Percentiles rank a stretch among this genome's conserved stretches.
Evolutionary conservation across 371 early-diverging fungal species (phyloP).

Genomic region (Apophysomyces ossiformis): DNA sequence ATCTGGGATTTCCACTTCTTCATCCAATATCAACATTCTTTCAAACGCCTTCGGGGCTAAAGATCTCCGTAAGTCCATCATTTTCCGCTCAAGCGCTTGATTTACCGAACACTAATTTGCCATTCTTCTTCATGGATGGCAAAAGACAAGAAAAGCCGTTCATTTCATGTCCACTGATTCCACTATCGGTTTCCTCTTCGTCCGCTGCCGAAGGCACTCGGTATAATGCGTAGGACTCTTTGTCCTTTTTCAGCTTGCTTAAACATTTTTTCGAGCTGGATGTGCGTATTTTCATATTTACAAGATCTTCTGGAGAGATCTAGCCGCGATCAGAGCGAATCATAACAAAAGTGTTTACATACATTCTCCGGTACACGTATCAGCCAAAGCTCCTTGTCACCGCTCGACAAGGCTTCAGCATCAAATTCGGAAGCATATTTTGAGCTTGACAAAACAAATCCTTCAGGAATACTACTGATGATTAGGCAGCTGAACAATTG

Average conservation of each 20-base stretch:
- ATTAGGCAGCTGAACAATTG: background rate
- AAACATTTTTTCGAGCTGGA: constrained; percentile 26
- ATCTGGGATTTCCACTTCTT: constrained; percentile 50
- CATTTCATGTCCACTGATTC: constrained; percentile 59
- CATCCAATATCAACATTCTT: constrained; percentile 44
- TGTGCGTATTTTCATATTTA: constrained; percentile 30
- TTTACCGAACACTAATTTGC: constrained; percentile 41
- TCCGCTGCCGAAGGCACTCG: constrained; percentile 33
- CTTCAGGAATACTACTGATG: constrained; percentile 3
- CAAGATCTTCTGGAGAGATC: constrained; percentile 38
- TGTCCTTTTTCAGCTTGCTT: constrained; percentile 35
- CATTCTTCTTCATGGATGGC: constrained; percentile 38
- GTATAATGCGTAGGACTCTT: constrained; percentile 37
- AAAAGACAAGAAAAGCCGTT: constrained; percentile 43
- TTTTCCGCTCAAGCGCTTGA: background rate
- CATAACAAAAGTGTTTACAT: constrained; percentile 7
- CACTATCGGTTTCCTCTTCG: constrained; percentile 27
- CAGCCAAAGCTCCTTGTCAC: constrained; percentile 55
- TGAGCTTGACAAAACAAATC: background rate
- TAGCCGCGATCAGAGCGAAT: constrained; percentile 18
- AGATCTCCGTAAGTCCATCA: background rate
- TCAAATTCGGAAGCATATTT: background rate
- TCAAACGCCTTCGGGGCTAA: constrained; percentile 42
- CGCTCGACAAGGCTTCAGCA: constrained; percentile 18
- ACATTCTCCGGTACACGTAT: constrained; percentile 55